Base-by-base conservation (phyloP, 2,329 filamentous ascomycete genomes). In the Aureobasidium sp. region DNA sequence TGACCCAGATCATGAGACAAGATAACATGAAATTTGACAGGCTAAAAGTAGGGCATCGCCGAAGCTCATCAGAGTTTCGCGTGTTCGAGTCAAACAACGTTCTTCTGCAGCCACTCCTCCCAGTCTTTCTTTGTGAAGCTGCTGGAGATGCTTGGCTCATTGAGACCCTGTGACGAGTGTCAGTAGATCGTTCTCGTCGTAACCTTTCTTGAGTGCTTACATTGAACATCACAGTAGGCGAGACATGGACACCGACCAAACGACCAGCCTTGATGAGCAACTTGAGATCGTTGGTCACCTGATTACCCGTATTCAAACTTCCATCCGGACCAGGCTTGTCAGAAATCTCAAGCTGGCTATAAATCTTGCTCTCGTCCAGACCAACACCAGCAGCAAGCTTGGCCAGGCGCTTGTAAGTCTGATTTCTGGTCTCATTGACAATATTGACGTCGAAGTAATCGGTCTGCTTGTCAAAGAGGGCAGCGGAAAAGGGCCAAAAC, bases 181-280 rank as follows among this genome's bases (percentile, higher is more conserved):
- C 53, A 70, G 66, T 42, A 39, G 42, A 29, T 8, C 41, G 15
- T 6, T 15, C 45, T 20, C 8, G 3, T 34, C n/a, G 12, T 4
- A 12, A 3, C 20, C 3, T 11, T 53, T 44, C n/a, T n/a, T 31
- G 27, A 39, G 12, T 29, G 9, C 56, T 70, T 67, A 75, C 91
- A 75, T 97, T 86, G 73, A 95, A 92, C 55, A 96, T 81, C 22
- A 93, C 91, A 0, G 92, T 97, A 1, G 93, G 93, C 45, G 90
- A 93, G 44, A 97, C 90, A 78, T 97, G 93, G 47, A 96, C 85
- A 14, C 92, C 89, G 9, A 89, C 83, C 67, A 94, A 76, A 47
- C 93, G 80, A 69, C 90, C 81, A 53, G 76, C 76, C 77, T 81
- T 68, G 65, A 93, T 85, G 69, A 93, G 78, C 53, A 90, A 75